Conservation (phyloP, 805 yeast genomes). For the Candida anglica region DNA sequence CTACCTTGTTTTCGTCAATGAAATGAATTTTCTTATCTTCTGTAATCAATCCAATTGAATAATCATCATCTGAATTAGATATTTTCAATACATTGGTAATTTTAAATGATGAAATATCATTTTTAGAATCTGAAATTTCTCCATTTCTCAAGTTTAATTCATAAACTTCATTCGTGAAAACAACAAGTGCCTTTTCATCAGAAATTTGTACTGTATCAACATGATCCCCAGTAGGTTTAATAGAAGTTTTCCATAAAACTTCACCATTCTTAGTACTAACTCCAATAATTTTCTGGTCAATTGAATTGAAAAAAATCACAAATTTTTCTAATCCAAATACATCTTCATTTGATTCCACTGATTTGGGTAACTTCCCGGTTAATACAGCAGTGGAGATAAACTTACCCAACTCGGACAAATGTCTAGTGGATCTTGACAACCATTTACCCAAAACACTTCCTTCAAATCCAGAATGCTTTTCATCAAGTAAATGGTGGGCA, state of each 20-base stretch:
- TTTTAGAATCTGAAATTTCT: conserved; percentile 8
- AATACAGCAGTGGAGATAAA: conserved; percentile 11
- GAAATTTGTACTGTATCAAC: conserved; percentile 1
- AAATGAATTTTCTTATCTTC: not conserved
- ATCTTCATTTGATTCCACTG: conserved; percentile 10
- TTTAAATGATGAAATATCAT: no score
- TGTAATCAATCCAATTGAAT: not conserved
- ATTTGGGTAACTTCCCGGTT: not conserved
- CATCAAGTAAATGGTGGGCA: conserved; percentile 30
- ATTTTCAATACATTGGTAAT: no score
- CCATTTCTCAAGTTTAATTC: conserved; percentile 14
- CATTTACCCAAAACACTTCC: conserved; percentile 20
- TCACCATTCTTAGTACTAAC: conserved; percentile 38
- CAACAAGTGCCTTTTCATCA: conserved; percentile 10
- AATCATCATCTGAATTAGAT: no score
- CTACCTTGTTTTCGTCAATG: no score
- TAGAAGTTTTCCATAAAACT: conserved; percentile 33
- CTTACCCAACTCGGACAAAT: conserved; percentile 30
- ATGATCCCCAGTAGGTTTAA: conserved; percentile 5
- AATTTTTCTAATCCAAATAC: conserved; percentile 30
- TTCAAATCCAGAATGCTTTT: conserved; percentile 11
- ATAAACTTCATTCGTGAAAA: conserved; percentile 9
- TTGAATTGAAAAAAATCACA: conserved; percentile 22
- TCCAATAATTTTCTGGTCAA: conserved; percentile 31
- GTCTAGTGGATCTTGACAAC: conserved; percentile 26